Base-by-base conservation (phyloP, 108 stramenopile genomes). In the Skeletonema menzelii region DNA sequence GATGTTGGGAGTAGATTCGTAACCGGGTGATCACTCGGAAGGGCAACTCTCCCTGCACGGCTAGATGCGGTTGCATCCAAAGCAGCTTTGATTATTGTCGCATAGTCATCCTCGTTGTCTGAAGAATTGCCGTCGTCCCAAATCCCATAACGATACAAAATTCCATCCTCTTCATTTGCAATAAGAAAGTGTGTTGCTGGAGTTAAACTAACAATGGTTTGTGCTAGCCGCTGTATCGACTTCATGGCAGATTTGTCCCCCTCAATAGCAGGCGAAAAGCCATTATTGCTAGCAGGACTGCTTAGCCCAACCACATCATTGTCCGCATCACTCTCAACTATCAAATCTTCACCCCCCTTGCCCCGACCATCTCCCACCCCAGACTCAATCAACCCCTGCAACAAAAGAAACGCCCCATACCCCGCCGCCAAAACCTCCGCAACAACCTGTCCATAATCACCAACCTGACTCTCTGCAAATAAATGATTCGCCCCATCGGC, bases 351-450 rank as follows among this genome's bases (percentile, higher is more conserved):
- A 2, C 67, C 17, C 42, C 44, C 34, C 27, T 69, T 5, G 44
- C 17, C 72, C 17, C 66, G 65, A 20, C 64, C 58, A 56, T 89
- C 83, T 15, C 49, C 49, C 59, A 86, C 79, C 27, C 79, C 87
- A 28, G 76, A 80, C 75, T 95, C 93, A 60, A 95, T 85, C 17
- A 76, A 75, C 1, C 84, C 91, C 75, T 95, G 93, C 49, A 89
- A 79, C 59, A 95, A 68, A 0, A 95, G 73, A 53, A 95, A 30
- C 3, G 81, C 13, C 4, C 84, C 85, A 66, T 84, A 91, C 19
- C 75, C 73, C 5, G 87, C 77, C 8, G 89, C 77, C 32, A 87
- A 27, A 13, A 20, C 69, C 79, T 92, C 89, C 14, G 84, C 80
- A 56, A 83, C 56, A 28, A 57, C n/a, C 30, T 75, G 63, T 27